Evolutionary conservation across 2,329 filamentous ascomycete species (phyloP).

Genomic region (Parascedosporium putredinis): DNA sequence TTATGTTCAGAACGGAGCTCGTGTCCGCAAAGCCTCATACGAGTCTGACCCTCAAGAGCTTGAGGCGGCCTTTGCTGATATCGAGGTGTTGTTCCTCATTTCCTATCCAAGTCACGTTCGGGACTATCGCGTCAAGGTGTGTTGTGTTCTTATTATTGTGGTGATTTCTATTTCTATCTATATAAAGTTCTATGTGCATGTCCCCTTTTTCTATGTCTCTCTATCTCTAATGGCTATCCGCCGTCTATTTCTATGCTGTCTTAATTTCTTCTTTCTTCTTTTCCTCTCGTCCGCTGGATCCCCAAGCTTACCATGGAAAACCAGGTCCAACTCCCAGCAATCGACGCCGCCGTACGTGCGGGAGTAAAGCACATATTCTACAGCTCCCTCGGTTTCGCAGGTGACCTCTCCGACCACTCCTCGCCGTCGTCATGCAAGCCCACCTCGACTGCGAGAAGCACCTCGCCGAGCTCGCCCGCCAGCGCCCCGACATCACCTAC

Average conservation of each 20-base stretch:
- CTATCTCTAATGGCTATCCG: neutral
- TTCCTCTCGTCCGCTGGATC: too few species aligned
- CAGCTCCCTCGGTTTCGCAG: constrained; percentile 45
- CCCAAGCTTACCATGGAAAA: constrained; percentile 10
- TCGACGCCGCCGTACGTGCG: constrained; percentile 39
- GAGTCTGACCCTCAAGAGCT: constrained; percentile 32
- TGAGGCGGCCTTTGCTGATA: constrained; percentile 33
- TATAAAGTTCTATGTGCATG: too few species aligned
- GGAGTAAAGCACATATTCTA: constrained; percentile 48
- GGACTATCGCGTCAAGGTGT: constrained; percentile 27
- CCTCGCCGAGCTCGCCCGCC: constrained; percentile 22
- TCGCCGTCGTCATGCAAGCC: constrained; percentile 47
- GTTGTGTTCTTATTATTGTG: too few species aligned
- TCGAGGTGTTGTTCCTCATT: constrained; percentile 43
- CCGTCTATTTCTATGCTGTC: too few species aligned
- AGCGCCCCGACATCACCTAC: constrained; percentile 26
- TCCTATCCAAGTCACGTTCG: constrained; percentile 41
- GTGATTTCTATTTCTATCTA: too few species aligned
- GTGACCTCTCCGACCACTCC: constrained; percentile 25
- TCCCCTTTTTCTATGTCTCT: constrained; percentile 1
- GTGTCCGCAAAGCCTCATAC: constrained; percentile 41
- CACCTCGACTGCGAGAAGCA: constrained; percentile 45
- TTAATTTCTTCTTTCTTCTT: too few species aligned
- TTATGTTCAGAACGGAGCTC: constrained; percentile 30
- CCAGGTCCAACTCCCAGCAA: constrained; percentile 27